Evolutionary conservation across 2,329 filamentous ascomycete species (phyloP).

Genomic region (Fusarium odoratissimum): DNA sequence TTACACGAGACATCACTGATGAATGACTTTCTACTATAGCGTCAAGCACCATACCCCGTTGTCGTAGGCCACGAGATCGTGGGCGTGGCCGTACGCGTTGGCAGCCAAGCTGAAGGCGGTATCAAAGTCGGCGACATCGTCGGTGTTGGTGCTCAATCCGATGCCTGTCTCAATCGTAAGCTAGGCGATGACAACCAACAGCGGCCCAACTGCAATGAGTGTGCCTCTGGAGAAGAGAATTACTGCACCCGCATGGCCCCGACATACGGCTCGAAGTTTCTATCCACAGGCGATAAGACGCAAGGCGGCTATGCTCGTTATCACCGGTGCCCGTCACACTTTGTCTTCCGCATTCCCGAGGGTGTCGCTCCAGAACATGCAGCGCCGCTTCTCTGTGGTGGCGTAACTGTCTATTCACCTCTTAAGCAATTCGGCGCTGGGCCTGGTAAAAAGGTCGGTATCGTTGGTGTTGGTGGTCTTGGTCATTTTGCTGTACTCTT

Average conservation of each 20-base stretch:
- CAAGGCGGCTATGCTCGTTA: conserved; percentile 64
- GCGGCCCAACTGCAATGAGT: conserved; percentile 55
- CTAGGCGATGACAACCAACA: accelerated
- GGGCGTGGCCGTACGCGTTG: conserved; percentile 66
- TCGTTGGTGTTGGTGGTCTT: conserved; percentile 74
- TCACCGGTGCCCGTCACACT: conserved; percentile 40
- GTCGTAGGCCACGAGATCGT: conserved; percentile 76
- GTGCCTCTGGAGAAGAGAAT: conserved; percentile 74
- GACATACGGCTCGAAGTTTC: conserved; percentile 69
- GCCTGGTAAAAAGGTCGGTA: conserved; percentile 72
- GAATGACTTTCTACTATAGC: conserved; percentile 9
- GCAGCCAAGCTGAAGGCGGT: conserved; percentile 55
- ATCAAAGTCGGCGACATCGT: conserved; percentile 73
- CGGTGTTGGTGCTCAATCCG: conserved; percentile 76
- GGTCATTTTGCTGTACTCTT: conserved; percentile 76
- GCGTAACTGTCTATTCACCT: conserved; percentile 81
- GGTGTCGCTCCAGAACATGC: conserved; percentile 69
- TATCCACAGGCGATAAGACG: conserved; percentile 67
- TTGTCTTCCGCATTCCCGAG: conserved; percentile 78
- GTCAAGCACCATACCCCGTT: conserved; percentile 48
- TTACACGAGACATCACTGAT: neutral
- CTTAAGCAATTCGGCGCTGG: conserved; percentile 60
- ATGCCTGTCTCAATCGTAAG: conserved; percentile 64
- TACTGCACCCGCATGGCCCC: conserved; percentile 71
- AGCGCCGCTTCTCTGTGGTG: conserved; percentile 85